A percentile compares a stretch with the other conserved stretches of the same genome.
Conservation (phyloP, 2,329 filamentous ascomycete species). For the Davidsoniella virescens region DNA sequence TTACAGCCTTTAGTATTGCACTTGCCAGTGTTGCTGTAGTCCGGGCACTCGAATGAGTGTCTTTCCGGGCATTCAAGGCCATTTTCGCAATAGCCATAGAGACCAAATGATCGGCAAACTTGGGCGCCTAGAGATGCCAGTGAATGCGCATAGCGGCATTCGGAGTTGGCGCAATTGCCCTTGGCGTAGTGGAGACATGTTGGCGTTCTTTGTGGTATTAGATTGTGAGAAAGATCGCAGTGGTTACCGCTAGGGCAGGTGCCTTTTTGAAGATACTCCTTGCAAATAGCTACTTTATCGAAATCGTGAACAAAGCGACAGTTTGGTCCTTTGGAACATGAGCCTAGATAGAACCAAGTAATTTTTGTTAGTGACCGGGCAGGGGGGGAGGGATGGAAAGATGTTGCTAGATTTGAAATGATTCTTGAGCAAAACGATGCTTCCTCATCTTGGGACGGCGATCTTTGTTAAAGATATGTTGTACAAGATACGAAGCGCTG, state of each 20-base stretch:
- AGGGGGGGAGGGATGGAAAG: not conserved
- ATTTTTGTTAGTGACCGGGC: conserved; percentile 25
- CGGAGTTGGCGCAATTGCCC: conserved; percentile 73
- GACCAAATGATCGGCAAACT: conserved; percentile 73
- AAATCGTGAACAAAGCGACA: conserved; percentile 78
- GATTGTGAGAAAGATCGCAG: conserved; percentile 84
- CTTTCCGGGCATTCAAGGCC: conserved; percentile 62
- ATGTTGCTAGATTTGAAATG: not conserved
- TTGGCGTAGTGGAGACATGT: conserved; percentile 80
- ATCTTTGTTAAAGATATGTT: not conserved
- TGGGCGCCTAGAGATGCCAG: conserved; percentile 58
- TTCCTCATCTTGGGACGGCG: not conserved
- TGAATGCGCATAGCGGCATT: conserved; percentile 78
- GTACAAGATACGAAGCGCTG: not conserved
- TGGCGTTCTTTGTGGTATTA: conserved; percentile 68
- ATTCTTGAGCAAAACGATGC: not conserved
- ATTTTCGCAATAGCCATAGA: conserved; percentile 75
- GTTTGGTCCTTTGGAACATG: conserved; percentile 62
- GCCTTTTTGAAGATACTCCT: conserved; percentile 66
- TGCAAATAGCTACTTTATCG: conserved; percentile 78
- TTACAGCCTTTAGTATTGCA: conserved; percentile 73
- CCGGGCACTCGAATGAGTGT: conserved; percentile 85
- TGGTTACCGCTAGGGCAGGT: conserved; percentile 58
- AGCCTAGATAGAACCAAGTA: conserved; percentile 39
- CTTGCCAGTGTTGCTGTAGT: conserved; percentile 78